These are phyloP conservation scores for Globisporangium echinulatum DNA, from an alignment of 352 stramenopile species.

Conservation along the genomic window DNA sequence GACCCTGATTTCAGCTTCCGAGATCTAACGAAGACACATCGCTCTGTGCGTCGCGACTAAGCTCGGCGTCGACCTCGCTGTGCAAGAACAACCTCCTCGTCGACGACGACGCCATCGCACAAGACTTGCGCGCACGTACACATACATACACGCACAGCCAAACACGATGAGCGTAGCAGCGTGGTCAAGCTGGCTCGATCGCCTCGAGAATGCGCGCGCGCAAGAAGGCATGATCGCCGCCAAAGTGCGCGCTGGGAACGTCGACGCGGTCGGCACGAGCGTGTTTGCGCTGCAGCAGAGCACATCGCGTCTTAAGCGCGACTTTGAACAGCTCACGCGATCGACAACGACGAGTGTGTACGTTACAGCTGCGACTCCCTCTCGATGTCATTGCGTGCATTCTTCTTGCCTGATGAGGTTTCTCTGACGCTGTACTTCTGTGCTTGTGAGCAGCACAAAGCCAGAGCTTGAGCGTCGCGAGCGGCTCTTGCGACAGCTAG, in stretches of 20 bases:
- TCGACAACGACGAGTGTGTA: slow-evolving; percentile 44
- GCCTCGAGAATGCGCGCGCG: slow-evolving; percentile 63
- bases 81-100: background rate
- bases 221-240: slow-evolving; percentile 55
- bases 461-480: slow-evolving; percentile 69
- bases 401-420: background rate
- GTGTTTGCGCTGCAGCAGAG: slow-evolving; percentile 83
- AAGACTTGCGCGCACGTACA: background rate
- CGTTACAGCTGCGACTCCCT: slow-evolving; percentile 3
- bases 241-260: slow-evolving; percentile 67
- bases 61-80: too few species aligned
- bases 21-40: slow-evolving; percentile 6
- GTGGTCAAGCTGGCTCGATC: slow-evolving; percentile 78
- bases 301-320: slow-evolving; percentile 66
- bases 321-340: slow-evolving; percentile 76
- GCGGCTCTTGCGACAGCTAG: slow-evolving; percentile 49
- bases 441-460: slow-evolving; percentile 31
- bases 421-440: too few species aligned
- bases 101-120: background rate
- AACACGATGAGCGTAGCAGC: slow-evolving; percentile 52
- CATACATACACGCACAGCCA: slow-evolving; percentile 1
- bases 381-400: background rate
- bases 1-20: background rate
- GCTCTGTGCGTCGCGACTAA: background rate
- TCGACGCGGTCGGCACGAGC: slow-evolving; percentile 58